phyloP scores from a whole-genome alignment of 176 grass and related monocot genomes.

The Typha latifolia region DNA sequence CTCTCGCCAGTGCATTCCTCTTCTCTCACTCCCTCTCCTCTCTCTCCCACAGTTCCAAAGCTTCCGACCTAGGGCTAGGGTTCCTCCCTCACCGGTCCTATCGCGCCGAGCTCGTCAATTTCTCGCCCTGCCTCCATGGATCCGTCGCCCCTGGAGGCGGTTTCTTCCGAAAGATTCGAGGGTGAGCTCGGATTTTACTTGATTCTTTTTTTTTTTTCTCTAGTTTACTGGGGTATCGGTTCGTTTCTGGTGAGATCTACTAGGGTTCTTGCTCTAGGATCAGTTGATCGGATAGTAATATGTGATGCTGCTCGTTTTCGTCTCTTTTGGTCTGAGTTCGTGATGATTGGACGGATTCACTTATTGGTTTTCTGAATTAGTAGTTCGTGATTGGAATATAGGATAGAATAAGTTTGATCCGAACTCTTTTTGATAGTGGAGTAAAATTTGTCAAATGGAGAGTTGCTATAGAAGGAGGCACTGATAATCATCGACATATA shows the following conservation, averaged over 20 bases:
- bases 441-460: too few species aligned
- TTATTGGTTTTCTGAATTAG: too few species aligned
- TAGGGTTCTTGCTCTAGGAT: neutral
- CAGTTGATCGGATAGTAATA: too few species aligned
- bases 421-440: too few species aligned
- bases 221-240: neutral
- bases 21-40: conserved; percentile 1
- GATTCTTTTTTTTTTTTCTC: neutral
- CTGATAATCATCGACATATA: too few species aligned
- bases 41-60: neutral
- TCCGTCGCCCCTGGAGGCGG: neutral
- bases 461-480: too few species aligned
- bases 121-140: neutral
- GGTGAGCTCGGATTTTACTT: conserved; percentile 5
- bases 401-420: too few species aligned
- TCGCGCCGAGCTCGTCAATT: neutral
- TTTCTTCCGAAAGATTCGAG: neutral
- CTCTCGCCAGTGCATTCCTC: neutral
- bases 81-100: neutral
- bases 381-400: too few species aligned
- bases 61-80: neutral
- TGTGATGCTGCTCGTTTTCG: too few species aligned
- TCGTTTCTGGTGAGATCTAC: neutral
- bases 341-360: too few species aligned
- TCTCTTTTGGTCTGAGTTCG: too few species aligned